Conservation (phyloP, 495 filamentous ascomycete species). For the Aspergillus avenaceus region DNA sequence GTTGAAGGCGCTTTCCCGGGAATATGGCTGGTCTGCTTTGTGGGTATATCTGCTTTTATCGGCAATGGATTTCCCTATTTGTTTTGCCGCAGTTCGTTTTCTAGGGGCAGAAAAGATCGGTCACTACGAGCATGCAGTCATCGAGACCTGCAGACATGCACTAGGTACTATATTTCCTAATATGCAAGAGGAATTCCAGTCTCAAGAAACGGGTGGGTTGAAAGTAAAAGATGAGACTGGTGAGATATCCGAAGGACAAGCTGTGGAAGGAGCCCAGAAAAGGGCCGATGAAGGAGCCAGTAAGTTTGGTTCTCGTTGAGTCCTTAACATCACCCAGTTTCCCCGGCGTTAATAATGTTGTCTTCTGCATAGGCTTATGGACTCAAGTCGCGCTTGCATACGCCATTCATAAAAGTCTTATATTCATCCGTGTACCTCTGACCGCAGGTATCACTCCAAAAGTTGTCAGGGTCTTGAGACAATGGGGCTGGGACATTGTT, state of each 20-base stretch:
- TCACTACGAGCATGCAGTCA: slow-evolving; percentile 46
- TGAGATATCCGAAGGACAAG: slow-evolving; percentile 18
- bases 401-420: slow-evolving; percentile 96
- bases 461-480: slow-evolving; percentile 77
- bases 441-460: slow-evolving; percentile 88
- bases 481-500: slow-evolving; percentile 79
- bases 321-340: not conserved
- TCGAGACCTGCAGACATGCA: slow-evolving; percentile 32
- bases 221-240: slow-evolving; percentile 9
- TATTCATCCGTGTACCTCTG: slow-evolving; percentile 87
- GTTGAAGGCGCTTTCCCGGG: slow-evolving; percentile 76
- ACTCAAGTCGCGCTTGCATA: slow-evolving; percentile 94
- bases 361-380: slow-evolving; percentile 54
- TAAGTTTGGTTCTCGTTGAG: too few relatives aligned
- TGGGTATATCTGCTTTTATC: slow-evolving; percentile 83
- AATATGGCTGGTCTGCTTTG: slow-evolving; percentile 93
- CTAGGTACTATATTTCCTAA: slow-evolving; percentile 26
- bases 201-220: slow-evolving; percentile 5
- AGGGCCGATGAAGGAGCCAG: slow-evolving; percentile 38
- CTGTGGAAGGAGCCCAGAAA: slow-evolving; percentile 19
- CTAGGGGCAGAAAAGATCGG: slow-evolving; percentile 85
- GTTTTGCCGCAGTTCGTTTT: slow-evolving; percentile 77
- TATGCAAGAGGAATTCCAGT: slow-evolving; percentile 5
- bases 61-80: slow-evolving; percentile 90
- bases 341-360: slow-evolving; percentile 2